Conservation (phyloP, 768 basidiomycete genomes). For the Macrolepiota dolichaula region DNA sequence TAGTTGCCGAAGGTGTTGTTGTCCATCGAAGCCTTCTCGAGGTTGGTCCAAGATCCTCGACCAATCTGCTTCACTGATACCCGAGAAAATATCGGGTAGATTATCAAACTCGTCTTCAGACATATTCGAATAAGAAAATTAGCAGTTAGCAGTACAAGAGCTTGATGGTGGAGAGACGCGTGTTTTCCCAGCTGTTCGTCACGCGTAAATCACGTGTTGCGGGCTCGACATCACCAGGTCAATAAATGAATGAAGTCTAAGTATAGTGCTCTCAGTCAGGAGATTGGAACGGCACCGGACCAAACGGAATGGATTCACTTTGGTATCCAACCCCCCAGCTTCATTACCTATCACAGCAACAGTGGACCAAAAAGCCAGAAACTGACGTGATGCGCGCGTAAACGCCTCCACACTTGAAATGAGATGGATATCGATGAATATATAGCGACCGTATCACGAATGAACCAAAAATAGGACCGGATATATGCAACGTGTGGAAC, state of each 20-base stretch:
- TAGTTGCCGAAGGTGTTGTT: background rate
- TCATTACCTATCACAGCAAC: background rate
- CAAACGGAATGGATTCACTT: background rate
- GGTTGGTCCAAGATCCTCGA: conserved; percentile 26
- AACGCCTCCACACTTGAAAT: background rate
- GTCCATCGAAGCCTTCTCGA: background rate
- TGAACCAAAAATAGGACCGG: background rate
- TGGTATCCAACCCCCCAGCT: background rate
- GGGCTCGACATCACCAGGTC: background rate
- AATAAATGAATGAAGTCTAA: background rate
- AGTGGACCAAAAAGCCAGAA: background rate
- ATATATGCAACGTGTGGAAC: background rate
- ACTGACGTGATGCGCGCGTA: conserved; percentile 1
- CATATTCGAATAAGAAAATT: conserved; percentile 18
- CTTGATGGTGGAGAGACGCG: background rate
- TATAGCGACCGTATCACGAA: background rate
- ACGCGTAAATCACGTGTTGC: background rate
- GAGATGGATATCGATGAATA: background rate
- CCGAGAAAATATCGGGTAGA: conserved; percentile 51
- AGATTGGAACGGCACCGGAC: background rate
- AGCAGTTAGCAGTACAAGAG: background rate
- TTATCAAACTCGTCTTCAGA: conserved; percentile 52
- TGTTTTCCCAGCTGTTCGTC: background rate
- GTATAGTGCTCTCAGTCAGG: background rate
- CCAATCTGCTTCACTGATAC: conserved; percentile 49